Evolutionary conservation across 176 grass and related monocot species (phyloP).

Genomic region (Rhynchospora pubera): DNA sequence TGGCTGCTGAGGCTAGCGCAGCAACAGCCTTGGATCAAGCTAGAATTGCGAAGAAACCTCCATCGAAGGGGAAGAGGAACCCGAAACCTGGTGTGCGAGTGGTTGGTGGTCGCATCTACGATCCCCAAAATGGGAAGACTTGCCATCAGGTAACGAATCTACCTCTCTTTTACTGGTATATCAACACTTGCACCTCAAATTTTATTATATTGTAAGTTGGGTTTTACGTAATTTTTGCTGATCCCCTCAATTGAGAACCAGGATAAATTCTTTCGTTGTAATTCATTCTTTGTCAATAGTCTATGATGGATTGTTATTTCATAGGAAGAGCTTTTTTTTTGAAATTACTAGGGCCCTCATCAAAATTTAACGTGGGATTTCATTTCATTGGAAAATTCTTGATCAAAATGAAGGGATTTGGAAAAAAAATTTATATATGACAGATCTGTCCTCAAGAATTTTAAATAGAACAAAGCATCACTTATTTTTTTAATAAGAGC

Average conservation of each 20-base stretch:
- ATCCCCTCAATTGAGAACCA: background rate
- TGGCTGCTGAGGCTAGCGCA: background rate
- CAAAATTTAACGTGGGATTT: too few species aligned
- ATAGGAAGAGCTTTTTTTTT: background rate
- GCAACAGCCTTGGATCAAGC: background rate
- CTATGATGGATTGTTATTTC: background rate
- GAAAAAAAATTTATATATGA: too few species aligned
- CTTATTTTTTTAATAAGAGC: too few species aligned
- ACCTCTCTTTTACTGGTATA: background rate
- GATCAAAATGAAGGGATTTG: too few species aligned
- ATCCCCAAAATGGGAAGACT: slow-evolving; percentile 66
- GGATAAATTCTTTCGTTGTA: background rate
- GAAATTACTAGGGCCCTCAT: background rate
- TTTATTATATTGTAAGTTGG: background rate
- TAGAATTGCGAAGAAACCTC: background rate
- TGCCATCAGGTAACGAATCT: slow-evolving; percentile 68
- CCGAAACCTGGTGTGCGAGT: slow-evolving; percentile 39
- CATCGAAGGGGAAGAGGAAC: slow-evolving; percentile 32
- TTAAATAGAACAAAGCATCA: too few species aligned
- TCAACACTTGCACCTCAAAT: background rate
- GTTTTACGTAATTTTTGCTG: background rate
- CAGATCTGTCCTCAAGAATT: too few species aligned
- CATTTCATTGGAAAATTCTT: too few species aligned
- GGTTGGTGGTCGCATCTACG: slow-evolving; percentile 51
- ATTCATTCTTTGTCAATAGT: background rate